Percentiles rank a stretch among this genome's conserved stretches.
phyloP scores from a whole-genome alignment of 768 basidiomycete genomes.

The Russula compacta region DNA sequence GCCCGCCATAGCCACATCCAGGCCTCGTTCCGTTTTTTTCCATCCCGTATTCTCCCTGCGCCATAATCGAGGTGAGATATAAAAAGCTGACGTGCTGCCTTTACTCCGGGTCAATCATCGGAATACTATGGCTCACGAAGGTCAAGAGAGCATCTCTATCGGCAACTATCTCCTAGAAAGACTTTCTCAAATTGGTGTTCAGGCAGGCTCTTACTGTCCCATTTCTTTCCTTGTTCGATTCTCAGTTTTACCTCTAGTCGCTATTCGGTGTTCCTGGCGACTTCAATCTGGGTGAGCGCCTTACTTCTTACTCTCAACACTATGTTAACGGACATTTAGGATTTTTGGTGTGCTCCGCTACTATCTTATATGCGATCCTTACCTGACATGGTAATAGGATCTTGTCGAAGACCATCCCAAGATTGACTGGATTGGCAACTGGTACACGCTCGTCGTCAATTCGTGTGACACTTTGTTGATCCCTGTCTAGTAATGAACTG shows the following conservation, averaged over 20 bases:
- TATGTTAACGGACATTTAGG: constrained; percentile 19
- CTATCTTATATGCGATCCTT: constrained; percentile 1
- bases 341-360: constrained; percentile 36
- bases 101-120: background rate
- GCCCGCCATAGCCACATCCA: background rate
- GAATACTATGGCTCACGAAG: constrained; percentile 6
- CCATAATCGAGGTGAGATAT: background rate
- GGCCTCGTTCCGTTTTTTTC: background rate
- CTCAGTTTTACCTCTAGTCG: constrained; percentile 35
- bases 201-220: constrained; percentile 30
- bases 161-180: constrained; percentile 55
- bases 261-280: constrained; percentile 87
- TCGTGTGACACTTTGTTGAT: background rate
- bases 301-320: background rate
- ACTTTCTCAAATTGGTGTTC: constrained; percentile 55
- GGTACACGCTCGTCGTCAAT: constrained; percentile 32
- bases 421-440: constrained; percentile 84
- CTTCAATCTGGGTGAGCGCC: constrained; percentile 54
- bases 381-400: constrained; percentile 40
- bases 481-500: constrained; percentile 58
- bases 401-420: constrained; percentile 68
- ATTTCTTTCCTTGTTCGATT: background rate
- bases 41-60: background rate
- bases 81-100: background rate
- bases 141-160: constrained; percentile 33